Evolutionary conservation across 2,329 filamentous ascomycete genomes (phyloP).

Genomic region (Falciphora oryzae): DNA sequence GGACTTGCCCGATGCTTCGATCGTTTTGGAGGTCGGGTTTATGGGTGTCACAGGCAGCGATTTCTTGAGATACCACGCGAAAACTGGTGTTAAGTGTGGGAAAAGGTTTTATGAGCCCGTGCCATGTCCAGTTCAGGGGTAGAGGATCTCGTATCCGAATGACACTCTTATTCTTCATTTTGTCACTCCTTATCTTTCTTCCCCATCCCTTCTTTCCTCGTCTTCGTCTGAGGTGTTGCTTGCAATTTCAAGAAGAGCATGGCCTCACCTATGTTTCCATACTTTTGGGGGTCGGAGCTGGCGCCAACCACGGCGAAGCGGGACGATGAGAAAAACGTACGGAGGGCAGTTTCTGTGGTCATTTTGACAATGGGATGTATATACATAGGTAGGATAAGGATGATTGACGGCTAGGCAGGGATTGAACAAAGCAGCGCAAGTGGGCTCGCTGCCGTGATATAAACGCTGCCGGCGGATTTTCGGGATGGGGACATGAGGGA

Average conservation of each 20-base stretch:
- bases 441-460: no score
- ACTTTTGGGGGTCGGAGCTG: conserved; percentile 77
- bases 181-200: no score
- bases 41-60: conserved; percentile 73
- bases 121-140: not conserved
- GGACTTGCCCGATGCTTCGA: conserved; percentile 52
- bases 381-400: no score
- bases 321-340: conserved; percentile 72
- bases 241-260: not conserved
- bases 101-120: not conserved
- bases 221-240: not conserved
- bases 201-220: not conserved
- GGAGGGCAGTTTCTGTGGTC: conserved; percentile 65
- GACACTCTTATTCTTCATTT: not conserved
- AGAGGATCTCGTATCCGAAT: not conserved
- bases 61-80: conserved; percentile 81
- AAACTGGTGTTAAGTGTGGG: conserved; percentile 50
- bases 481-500: no score
- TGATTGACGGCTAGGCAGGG: no score
- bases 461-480: no score
- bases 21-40: conserved; percentile 64
- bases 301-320: conserved; percentile 87
- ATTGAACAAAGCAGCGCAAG: no score
- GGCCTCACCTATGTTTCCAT: conserved; percentile 73
- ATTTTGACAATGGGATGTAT: conserved; percentile 28